Conservation (phyloP, 2,329 filamentous ascomycete genomes). For the Aspergillus tubingensis region DNA sequence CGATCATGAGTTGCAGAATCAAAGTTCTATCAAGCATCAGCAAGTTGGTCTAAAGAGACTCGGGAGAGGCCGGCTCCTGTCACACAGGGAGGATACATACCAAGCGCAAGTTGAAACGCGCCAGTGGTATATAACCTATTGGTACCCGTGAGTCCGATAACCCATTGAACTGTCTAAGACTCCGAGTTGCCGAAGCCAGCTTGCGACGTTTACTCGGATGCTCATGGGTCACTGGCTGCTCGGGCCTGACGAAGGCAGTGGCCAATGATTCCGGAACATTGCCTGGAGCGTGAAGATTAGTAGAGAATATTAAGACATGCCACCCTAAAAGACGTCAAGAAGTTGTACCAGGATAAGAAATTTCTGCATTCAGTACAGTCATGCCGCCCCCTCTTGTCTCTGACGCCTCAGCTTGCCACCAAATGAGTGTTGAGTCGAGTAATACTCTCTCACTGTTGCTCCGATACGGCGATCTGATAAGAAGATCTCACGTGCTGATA, state of each 20-base stretch:
- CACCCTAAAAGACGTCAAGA: background rate
- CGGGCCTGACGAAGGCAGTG: constrained; percentile 23
- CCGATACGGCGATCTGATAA: constrained; percentile 12
- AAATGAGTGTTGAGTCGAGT: constrained; percentile 3
- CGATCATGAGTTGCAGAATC: background rate
- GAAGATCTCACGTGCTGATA: constrained; percentile 23
- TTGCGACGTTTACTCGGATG: constrained; percentile 39
- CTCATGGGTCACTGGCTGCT: constrained; percentile 16
- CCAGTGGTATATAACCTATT: constrained; percentile 37
- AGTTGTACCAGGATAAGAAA: constrained; percentile 18
- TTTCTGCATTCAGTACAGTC: constrained; percentile 16
- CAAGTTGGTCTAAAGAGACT: background rate
- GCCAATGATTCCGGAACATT: constrained; percentile 27
- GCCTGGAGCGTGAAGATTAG: constrained; percentile 19
- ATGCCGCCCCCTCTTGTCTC: constrained; percentile 16
- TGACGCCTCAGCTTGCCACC: constrained; percentile 5
- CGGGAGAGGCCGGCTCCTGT: background rate
- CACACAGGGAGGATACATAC: constrained; percentile 24
- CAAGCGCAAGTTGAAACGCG: constrained; percentile 32
- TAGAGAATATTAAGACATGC: background rate
- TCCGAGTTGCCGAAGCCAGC: constrained; percentile 19
- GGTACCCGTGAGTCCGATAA: constrained; percentile 22
- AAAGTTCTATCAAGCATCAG: constrained; percentile 22
- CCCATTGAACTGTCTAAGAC: constrained; percentile 21
- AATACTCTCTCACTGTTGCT: background rate